Evolutionary conservation across 441 rosid species (phyloP), one percentile per base, ranked within the genome.

Genomic region (Hura crepitans): DNA sequence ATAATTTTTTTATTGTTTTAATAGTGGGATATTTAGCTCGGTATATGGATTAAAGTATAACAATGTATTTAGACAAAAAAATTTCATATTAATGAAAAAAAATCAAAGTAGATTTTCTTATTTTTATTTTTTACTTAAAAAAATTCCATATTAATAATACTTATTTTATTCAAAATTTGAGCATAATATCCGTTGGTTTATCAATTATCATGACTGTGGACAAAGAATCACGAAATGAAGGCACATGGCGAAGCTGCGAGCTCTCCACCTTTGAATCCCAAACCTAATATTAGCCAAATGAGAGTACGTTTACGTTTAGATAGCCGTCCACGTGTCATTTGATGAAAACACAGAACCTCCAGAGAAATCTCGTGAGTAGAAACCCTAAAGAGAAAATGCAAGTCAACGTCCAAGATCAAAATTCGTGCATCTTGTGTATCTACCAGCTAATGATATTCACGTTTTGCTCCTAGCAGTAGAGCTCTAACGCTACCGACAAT

Each of bases 201-300:
- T 11, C 54, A 66, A 72, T 62, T 80, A 67, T 76, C 78, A 70
- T 13, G 15, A 30, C 6, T 3, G 39, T 54, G 66, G 75, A 64
- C 42, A 73, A 68, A 73, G 74, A 31, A 76, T 73, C 61, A 68
- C 70, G 15, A 8, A 0, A 49, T 28, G 65, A 54, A 64, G 62
- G 75, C 77, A 31, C 77, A 45, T 65, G 47, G 66, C 75, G 2
- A 20, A 18, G 2, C n/a, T n/a, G n/a, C n/a, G n/a, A n/a, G n/a
- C 62, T 66, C 59, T 66, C 68, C 54, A 68, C 78, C 78, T 66
- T 68, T 65, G 81, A 72, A 74, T 77, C 62, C 62, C 73, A 71
- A 72, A 66, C 77, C 77, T 42, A 68, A 61, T 30, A 27, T 55
- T 61, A 18, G 73, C 68, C 60, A 53, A 8, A 17, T 35, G 18